These are phyloP conservation scores for Aphanocladium album DNA, from an alignment of 2,329 filamentous ascomycete genomes.

Conservation along the genomic window DNA sequence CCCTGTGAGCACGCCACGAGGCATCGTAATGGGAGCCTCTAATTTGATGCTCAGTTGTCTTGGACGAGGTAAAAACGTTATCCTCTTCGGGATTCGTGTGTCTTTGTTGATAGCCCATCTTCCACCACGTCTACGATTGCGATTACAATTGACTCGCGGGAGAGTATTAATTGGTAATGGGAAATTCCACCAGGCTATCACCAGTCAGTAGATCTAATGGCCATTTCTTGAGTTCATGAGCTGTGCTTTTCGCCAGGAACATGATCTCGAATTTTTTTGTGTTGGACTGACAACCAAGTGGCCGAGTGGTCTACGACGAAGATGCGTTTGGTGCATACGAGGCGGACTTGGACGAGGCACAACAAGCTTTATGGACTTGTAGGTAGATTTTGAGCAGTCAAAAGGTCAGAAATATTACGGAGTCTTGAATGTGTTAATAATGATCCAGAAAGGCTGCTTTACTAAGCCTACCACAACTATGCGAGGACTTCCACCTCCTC, in stretches of 20 bases:
- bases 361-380: too few relatives aligned
- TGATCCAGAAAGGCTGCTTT: too few relatives aligned
- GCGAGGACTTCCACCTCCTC: too few relatives aligned
- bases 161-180: neutral
- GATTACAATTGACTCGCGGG: neutral
- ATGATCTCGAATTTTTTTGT: neutral
- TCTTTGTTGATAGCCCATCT: too few relatives aligned
- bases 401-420: neutral
- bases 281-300: neutral
- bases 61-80: too few relatives aligned
- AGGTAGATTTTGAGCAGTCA: neutral
- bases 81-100: too few relatives aligned
- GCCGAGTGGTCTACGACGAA: neutral
- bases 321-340: constrained; percentile 3
- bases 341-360: neutral
- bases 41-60: constrained; percentile 36
- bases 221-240: neutral
- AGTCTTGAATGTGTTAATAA: too few relatives aligned
- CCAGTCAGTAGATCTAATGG: neutral
- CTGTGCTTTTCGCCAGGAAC: neutral
- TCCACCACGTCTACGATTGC: constrained; percentile 19
- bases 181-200: neutral
- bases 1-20: constrained; percentile 22
- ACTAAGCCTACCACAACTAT: too few relatives aligned
- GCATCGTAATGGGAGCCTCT: constrained; percentile 25